Percentiles rank a stretch among this genome's conserved stretches.
Evolutionary conservation across 2,329 filamentous ascomycete genomes (phyloP).

Genomic region (Arthrobotrys sinensis): DNA sequence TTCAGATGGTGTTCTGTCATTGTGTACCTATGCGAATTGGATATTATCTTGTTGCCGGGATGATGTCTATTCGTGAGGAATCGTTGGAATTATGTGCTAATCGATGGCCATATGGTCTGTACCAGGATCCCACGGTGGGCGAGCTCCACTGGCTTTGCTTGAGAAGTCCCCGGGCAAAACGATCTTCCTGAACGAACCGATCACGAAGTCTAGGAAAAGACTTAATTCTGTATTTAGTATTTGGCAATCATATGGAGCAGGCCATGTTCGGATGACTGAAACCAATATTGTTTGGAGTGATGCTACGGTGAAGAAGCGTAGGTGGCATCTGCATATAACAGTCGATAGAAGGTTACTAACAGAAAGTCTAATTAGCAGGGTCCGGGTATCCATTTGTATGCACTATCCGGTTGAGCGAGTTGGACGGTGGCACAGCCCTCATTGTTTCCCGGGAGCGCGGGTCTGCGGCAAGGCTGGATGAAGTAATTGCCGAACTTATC

Average conservation of each 20-base stretch:
- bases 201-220: conserved; percentile 21
- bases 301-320: conserved; percentile 9
- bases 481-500: conserved; percentile 35
- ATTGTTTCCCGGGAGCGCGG: conserved; percentile 35
- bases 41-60: background rate
- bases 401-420: conserved; percentile 19
- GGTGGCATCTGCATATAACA: background rate
- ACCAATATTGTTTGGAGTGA: conserved; percentile 43
- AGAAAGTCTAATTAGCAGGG: conserved; percentile 8
- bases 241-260: conserved; percentile 55
- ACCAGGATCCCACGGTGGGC: conserved; percentile 19
- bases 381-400: conserved; percentile 26
- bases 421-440: conserved; percentile 24
- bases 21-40: background rate
- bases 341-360: conserved; percentile 10
- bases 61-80: background rate
- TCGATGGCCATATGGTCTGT: background rate
- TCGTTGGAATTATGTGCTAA: background rate
- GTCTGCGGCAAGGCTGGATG: conserved; percentile 23
- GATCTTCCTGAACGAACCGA: conserved; percentile 15
- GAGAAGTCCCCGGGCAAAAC: background rate
- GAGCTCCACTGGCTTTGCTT: conserved; percentile 28
- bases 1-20: background rate
- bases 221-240: conserved; percentile 26
- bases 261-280: conserved; percentile 39